A percentile compares a stretch with the other conserved stretches of the same genome.
Conservation (phyloP, 176 grass and related monocot species). For the Carex cristatella region DNA sequence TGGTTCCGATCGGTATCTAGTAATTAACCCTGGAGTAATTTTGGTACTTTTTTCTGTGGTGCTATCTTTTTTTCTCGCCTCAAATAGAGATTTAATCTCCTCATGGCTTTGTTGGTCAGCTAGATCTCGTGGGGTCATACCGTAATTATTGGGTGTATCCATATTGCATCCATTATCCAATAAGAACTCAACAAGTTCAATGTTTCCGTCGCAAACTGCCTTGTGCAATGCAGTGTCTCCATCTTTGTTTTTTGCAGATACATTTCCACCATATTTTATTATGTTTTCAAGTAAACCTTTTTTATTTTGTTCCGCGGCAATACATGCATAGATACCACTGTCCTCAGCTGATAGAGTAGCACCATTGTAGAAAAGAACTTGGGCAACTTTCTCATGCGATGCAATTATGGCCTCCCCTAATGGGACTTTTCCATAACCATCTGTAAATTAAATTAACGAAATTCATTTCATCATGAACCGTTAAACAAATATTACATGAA, state of each 20-base stretch:
- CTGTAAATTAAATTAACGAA: constrained; percentile 21
- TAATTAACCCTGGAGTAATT: constrained; percentile 15
- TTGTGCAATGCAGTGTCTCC: constrained; percentile 57
- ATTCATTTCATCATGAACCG: neutral
- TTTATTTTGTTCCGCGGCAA: constrained; percentile 54
- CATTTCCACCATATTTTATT: constrained; percentile 38
- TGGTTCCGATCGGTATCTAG: constrained; percentile 65
- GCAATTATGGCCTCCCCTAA: constrained; percentile 76
- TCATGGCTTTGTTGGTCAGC: constrained; percentile 81
- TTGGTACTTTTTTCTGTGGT: neutral
- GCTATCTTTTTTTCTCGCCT: constrained; percentile 18
- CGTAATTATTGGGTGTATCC: constrained; percentile 35
- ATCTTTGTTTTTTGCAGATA: constrained; percentile 42
- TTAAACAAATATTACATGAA: neutral
- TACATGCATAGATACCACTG: constrained; percentile 41
- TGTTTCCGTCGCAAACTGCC: constrained; percentile 72
- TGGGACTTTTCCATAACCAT: constrained; percentile 67
- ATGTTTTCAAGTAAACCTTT: constrained; percentile 47
- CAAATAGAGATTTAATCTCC: constrained; percentile 61
- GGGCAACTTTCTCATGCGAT: constrained; percentile 43
- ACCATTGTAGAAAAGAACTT: constrained; percentile 40
- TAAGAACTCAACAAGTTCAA: constrained; percentile 51
- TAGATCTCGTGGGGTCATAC: constrained; percentile 52
- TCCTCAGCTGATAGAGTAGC: constrained; percentile 66
- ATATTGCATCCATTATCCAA: constrained; percentile 55